A percentile compares a stretch with the other conserved stretches of the same genome.
These are phyloP conservation scores for Fagopyrum esculentum DNA, from an alignment of 148 eudicot species.

Conservation along the genomic window DNA sequence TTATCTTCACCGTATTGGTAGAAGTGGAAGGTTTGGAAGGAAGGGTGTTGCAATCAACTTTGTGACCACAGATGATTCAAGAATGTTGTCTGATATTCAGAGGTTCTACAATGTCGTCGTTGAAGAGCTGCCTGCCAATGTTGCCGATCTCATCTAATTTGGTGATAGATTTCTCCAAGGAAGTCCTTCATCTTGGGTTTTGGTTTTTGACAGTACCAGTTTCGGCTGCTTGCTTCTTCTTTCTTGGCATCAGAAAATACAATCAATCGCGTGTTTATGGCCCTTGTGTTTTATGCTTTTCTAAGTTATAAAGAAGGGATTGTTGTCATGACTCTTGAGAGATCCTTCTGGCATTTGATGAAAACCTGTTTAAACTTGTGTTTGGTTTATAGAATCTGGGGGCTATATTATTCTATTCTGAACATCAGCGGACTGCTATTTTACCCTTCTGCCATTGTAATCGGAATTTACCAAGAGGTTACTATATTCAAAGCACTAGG, in stretches of 20 bases:
- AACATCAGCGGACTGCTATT: too few species aligned
- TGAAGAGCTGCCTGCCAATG: slow-evolving; percentile 25
- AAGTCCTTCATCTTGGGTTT: neutral
- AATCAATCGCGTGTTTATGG: neutral
- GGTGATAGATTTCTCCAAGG: neutral
- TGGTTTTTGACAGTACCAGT: neutral
- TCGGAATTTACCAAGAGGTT: too few species aligned
- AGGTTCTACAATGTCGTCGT: slow-evolving; percentile 25
- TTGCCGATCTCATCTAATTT: slow-evolving; percentile 13
- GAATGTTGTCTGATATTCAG: slow-evolving; percentile 29
- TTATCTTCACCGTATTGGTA: slow-evolving; percentile 28
- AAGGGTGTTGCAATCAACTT: slow-evolving; percentile 29
- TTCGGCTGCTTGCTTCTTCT: neutral
- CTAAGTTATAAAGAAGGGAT: neutral
- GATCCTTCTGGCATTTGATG: slow-evolving; percentile 8
- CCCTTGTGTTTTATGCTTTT: neutral
- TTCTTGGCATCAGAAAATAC: neutral
- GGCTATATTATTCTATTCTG: neutral
- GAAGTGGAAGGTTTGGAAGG: slow-evolving; percentile 23
- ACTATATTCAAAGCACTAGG: too few species aligned
- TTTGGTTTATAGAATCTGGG: neutral
- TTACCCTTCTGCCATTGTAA: too few species aligned
- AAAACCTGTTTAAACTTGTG: neutral
- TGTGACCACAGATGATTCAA: slow-evolving; percentile 23
- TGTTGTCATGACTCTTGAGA: neutral